Percentiles rank a stretch among this genome's conserved stretches.
These are phyloP conservation scores for Dichotomocladium elegans DNA, from an alignment of 371 early-diverging fungal genomes.

Conservation along the genomic window DNA sequence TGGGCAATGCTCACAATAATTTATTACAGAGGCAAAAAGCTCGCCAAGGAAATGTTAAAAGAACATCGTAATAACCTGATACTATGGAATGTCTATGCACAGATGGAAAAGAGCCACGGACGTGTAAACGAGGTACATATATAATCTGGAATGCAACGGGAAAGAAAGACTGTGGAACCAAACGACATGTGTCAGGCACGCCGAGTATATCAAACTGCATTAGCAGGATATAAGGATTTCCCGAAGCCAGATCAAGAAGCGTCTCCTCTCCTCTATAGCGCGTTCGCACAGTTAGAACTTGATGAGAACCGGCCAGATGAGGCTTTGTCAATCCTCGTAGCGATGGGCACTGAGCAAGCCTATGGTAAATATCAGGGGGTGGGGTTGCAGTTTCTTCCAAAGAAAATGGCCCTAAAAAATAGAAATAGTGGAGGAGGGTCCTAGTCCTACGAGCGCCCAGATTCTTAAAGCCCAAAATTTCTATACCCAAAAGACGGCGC, in stretches of 20 bases:
- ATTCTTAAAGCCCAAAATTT: constrained; percentile 15
- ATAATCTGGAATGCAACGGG: not conserved
- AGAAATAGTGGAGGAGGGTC: not conserved
- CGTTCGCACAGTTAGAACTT: constrained; percentile 58
- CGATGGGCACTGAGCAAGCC: constrained; percentile 28
- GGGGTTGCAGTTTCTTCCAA: not conserved
- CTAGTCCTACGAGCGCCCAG: constrained; percentile 7
- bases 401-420: not conserved
- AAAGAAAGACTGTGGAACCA: not conserved
- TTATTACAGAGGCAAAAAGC: constrained; percentile 50
- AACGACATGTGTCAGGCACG: constrained; percentile 53
- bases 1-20: no score
- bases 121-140: constrained; percentile 23
- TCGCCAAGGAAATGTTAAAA: constrained; percentile 59
- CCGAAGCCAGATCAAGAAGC: constrained; percentile 34
- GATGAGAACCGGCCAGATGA: constrained; percentile 37
- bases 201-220: constrained; percentile 59
- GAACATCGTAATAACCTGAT: constrained; percentile 51
- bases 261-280: constrained; percentile 46
- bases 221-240: constrained; percentile 47
- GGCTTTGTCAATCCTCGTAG: constrained; percentile 45
- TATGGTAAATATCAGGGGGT: constrained; percentile 16
- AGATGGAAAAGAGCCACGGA: constrained; percentile 49
- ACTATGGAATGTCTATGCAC: constrained; percentile 69
- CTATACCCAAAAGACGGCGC: constrained; percentile 24